phyloP scores from a whole-genome alignment of 2,329 filamentous ascomycete species.

The Talaromyces sp. region DNA sequence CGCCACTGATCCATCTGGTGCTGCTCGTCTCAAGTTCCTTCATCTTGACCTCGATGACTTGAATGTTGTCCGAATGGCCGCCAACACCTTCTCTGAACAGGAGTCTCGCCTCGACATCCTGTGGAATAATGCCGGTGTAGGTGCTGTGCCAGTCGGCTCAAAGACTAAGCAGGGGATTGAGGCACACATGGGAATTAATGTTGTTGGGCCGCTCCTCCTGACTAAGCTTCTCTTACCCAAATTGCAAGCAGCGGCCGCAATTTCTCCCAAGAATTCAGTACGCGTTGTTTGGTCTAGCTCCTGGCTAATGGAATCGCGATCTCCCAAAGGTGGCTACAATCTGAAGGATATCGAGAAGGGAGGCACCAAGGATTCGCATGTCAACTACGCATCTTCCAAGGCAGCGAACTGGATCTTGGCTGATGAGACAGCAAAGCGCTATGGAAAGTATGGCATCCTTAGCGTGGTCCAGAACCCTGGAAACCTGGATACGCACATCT shows the following conservation, averaged over 20 bases:
- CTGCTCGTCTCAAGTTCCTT: background rate
- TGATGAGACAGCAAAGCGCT: background rate
- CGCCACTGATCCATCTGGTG: background rate
- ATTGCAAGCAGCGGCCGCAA: constrained; percentile 11
- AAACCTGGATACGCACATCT: constrained; percentile 2
- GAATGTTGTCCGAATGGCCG: constrained; percentile 18
- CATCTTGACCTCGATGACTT: background rate
- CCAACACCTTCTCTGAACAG: constrained; percentile 31
- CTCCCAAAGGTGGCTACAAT: constrained; percentile 1
- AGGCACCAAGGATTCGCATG: background rate
- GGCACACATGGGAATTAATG: constrained; percentile 41
- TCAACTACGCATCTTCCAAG: background rate
- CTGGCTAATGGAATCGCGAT: background rate
- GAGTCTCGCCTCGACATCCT: constrained; percentile 43
- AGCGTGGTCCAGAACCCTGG: background rate
- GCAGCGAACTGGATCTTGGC: background rate
- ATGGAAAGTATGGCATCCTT: background rate
- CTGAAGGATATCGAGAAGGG: background rate
- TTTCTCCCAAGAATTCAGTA: constrained; percentile 25
- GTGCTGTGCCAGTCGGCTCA: constrained; percentile 33
- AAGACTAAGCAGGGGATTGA: constrained; percentile 33
- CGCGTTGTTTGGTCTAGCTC: constrained; percentile 35
- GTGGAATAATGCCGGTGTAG: constrained; percentile 42
- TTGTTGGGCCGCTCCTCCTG: constrained; percentile 40
- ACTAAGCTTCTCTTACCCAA: constrained; percentile 37